Base-by-base conservation (phyloP, 768 basidiomycete species). In the Sporobolomyces pararoseus region DNA sequence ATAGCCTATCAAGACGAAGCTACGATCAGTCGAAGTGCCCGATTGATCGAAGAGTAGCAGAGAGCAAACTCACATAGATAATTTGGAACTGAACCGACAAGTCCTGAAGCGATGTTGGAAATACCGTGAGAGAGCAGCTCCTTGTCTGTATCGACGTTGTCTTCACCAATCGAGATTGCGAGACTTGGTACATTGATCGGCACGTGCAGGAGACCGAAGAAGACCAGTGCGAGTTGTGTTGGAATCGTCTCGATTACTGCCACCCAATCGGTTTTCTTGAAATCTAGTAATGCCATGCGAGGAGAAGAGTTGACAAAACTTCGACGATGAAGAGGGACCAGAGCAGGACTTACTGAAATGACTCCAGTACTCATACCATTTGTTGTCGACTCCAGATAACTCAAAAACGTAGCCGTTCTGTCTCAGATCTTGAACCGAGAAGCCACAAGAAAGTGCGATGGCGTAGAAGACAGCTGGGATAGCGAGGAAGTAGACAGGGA, bases 51-150 rank as follows among this genome's bases (percentile, higher is more conserved):
- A 12, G 10, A 0, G 47, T 10, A 7, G 25, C 10, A 25, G 25
- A 12, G 50, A 27, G 25, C 12, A 25, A 25, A 17, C 46, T 50
- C 64, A 50, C 51, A 49, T 54, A 51, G 64, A 53, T 29, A 82
- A 86, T 68, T 82, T 44, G 90, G 76, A 84, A 94, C 91, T 12
- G 89, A 87, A 10, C 94, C 92, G 34, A 89, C 74, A 2, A 87
- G 57, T 3, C 93, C 94, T 2, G 93, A 86, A 0, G 89, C 81
- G 5, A 97, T 73, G 78, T 99, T 97, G 2, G 91, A 93, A 68
- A 90, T 87, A 13, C 95, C 95, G 78, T 99, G 95, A 0, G 85
- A 91, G 54, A 96, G 85, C 14, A 98, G 86, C 78, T 99, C 95
- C 70, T 88, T 87, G 79, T 98, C 88, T 0, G 94, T 93, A 73